phyloP scores from a whole-genome alignment of 1,284 basidiomycete genomes.

The Flammula alnicola region DNA sequence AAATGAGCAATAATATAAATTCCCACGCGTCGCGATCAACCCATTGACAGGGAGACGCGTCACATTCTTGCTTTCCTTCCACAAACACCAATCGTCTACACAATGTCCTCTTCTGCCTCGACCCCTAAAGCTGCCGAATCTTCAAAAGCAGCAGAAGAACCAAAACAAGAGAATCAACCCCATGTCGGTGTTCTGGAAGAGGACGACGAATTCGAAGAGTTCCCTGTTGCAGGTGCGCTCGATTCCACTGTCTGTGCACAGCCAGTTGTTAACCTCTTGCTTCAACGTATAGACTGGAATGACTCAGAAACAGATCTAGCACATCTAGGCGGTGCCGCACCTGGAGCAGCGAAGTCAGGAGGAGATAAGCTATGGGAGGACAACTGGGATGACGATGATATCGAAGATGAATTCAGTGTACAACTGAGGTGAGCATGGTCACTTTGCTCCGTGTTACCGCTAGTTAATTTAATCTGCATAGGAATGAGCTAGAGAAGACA shows the following conservation, averaged over 20 bases:
- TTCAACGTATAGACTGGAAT: constrained; percentile 73
- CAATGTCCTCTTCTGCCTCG: constrained; percentile 37
- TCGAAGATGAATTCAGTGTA: constrained; percentile 96
- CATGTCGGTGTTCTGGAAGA: constrained; percentile 80
- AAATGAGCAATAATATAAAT: too few relatives aligned
- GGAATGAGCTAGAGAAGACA: constrained; percentile 71
- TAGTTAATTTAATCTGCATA: constrained; percentile 31
- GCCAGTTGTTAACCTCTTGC: constrained; percentile 6
- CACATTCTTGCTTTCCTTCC: constrained; percentile 7
- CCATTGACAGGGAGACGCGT: constrained; percentile 19
- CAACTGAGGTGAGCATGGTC: constrained; percentile 78
- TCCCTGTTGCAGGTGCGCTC: constrained; percentile 66
- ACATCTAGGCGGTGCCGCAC: constrained; percentile 72
- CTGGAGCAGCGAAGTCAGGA: constrained; percentile 72
- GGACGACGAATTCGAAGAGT: constrained; percentile 87
- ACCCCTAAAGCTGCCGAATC: constrained; percentile 37
- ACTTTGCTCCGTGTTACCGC: neutral
- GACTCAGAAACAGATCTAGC: constrained; percentile 82
- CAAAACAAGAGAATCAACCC: constrained; percentile 33
- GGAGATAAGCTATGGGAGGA: constrained; percentile 96
- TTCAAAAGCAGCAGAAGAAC: constrained; percentile 32
- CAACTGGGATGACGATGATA: constrained; percentile 99
- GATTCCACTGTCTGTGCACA: neutral
- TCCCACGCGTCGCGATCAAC: constrained; percentile 30
- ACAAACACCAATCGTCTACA: constrained; percentile 13